Evolutionary conservation across 495 filamentous ascomycete species (phyloP), one percentile per base, ranked within the genome.

Genomic region (Penicillium ochrochloron): DNA sequence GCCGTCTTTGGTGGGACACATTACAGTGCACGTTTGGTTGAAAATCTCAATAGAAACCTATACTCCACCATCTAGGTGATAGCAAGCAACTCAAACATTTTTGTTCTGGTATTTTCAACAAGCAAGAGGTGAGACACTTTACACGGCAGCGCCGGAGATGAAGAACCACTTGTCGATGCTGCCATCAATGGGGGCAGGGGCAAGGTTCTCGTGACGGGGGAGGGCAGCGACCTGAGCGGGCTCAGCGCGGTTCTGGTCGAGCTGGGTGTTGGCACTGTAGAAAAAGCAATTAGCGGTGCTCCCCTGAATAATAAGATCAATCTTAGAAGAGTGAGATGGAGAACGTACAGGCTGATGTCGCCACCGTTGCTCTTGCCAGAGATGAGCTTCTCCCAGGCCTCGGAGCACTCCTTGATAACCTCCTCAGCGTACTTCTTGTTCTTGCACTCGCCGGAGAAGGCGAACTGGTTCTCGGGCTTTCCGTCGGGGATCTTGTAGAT

Each of bases 101-200:
- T 71, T 39, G 46, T 68, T 62, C 68, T 72, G 68, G 51, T 66
- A 65, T 65, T 66, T 52, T 59, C 21, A 58, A 59, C 48, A 54
- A 63, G 17, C 33, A 41, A 61, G 29, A 50, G 44, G 19, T 46
- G 42, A 63, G 34, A 69, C 41, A 44, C 5, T 75, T 83, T 93
- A 97, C 60, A 91, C 86, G 70, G 95, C 92, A 77, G 95, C 95
- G 76, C 95, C 95, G 76, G 94, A 97, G 82, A 99, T 99, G 86
- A 97, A 99, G 89, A 99, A 99, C 95, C 96, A 99, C 86, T 99
- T 99, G 87, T 99, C 95, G 74, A 97, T 96, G 82, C 89, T 95
- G 70, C 89, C 87, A 76, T 99, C 95, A 69, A 98, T 96, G 63
- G 93, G 91, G 60, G 92, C 94, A 60, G 95, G 91, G 21, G 84